Base-by-base conservation (phyloP, 106 monocot species). In the Acorus gramineus region DNA sequence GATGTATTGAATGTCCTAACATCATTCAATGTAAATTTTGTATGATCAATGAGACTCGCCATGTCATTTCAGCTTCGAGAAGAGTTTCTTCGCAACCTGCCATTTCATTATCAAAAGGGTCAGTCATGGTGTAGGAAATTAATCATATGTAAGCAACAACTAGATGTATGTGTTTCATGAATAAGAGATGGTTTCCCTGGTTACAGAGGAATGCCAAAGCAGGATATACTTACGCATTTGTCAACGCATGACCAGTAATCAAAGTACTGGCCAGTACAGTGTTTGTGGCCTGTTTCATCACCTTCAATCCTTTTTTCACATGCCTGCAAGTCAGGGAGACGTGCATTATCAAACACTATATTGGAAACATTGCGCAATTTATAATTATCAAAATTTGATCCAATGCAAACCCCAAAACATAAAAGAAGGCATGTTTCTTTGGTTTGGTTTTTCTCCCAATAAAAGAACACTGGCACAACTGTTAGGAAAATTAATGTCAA, bases 221-320 rank as follows among this genome's bases (percentile, higher is more conserved):
- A 52, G 4, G 28, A 28, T 42, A 0, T 0, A 64, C 64, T 64
- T n/a, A 64, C 64, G 11, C 64, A 64, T 64, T 64, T 64, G 43
- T 64, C 64, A 52, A 52, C 5, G 64, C 64, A 64, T 3, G 64
- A 52, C 64, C 64, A 64, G 46, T 64, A 64, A 52, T 64, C 64
- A 46, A 64, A 64, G 52, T 64, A 64, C 43, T 52, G 64, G 1
- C 64, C 64, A 0, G 52, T 64, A 49, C 52, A 64, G 11, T 64
- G 64, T 10, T 64, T 64, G 52, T 64, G 64, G 42, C 50, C 64
- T 8, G 51, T 64, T 52, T 64, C 52, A 42, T 64, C 64, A 52
- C 52, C 14, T 52, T 64, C 42, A 7, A 64, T 52, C 46, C 64
- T 64, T 9, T 64, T 64, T 42, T 52, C 42, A 43, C 64, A 64